Base-by-base conservation (phyloP, 73 alveolate genomes). In the Tetrahymena elliotti region DNA sequence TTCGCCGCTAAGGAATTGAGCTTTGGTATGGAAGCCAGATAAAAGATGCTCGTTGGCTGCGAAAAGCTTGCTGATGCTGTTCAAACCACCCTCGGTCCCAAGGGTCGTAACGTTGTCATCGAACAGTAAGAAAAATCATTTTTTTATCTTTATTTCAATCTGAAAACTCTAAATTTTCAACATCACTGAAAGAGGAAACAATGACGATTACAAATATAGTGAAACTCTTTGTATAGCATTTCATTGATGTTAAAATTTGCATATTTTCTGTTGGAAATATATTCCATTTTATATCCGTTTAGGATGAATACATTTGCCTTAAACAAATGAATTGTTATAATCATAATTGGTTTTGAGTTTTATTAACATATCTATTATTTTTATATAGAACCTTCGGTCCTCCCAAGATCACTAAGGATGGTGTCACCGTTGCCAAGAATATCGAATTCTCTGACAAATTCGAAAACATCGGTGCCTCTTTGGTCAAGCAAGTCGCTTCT, bases 401-500 rank as follows among this genome's bases (percentile, higher is more conserved):
- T 27, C 99, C 99, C 18, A 98, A 97, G 95, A 97, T 98, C 93
- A 98, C 99, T 22, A 98, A 98, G 96, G 98, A 96, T 96, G 99
- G 99, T 83, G 99, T 99, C 84, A 99, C 99, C 52, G 99, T 99
- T 18, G 99, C 99, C 54, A 99, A 98, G 96, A 98, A 98, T 33
- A 98, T 99, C 93, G 99, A 98, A 94, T 98, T 99, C 93, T 95
- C 99, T 40, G 98, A 98, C 95, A 98, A 98, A 93, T 97, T 84
- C 96, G 98, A 98, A 93, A 99, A 99, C 94, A 95, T 99, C 39
- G 99, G 99, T 16, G 99, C 99, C 52, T 94, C 96, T 84, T 97
- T 99, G 95, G 98, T 98, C 36, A 96, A 98, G 97, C 97, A 98
- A 96, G 99, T 98, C 1, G 99, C 99, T 93, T 95, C 97, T 93